phyloP scores from a whole-genome alignment of 2,329 filamentous ascomycete species.

The Aureobasidium uvarum region DNA sequence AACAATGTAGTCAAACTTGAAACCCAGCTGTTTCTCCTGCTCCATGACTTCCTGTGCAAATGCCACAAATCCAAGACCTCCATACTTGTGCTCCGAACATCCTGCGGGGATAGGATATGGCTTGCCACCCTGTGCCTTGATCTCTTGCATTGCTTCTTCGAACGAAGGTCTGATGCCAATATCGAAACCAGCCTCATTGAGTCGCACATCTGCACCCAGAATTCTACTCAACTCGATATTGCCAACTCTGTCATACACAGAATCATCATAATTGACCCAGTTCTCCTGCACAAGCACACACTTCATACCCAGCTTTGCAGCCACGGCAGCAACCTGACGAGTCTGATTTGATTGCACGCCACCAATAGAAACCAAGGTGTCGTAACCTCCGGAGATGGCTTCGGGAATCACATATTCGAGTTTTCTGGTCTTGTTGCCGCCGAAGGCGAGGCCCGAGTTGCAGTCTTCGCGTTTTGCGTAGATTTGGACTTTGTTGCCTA shows the following conservation, averaged over 20 bases:
- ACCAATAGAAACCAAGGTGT: conserved; percentile 40
- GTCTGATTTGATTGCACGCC: conserved; percentile 44
- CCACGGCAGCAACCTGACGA: conserved; percentile 40
- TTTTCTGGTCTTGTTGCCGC: conserved; percentile 44
- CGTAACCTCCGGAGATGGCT: conserved; percentile 34
- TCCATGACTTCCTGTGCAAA: conserved; percentile 67
- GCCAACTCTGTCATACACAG: conserved; percentile 25
- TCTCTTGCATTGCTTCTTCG: conserved; percentile 54
- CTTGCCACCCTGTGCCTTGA: conserved; percentile 54
- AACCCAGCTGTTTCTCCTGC: conserved; percentile 60
- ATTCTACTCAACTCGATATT: conserved; percentile 33
- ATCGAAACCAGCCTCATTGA: conserved; percentile 61
- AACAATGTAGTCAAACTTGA: conserved; percentile 66
- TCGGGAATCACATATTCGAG: conserved; percentile 42
- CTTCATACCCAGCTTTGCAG: conserved; percentile 37
- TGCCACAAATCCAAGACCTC: conserved; percentile 67
- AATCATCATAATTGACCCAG: conserved; percentile 32
- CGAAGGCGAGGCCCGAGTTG: conserved; percentile 39
- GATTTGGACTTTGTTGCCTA: conserved; percentile 60
- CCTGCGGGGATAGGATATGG: conserved; percentile 72
- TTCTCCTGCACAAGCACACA: conserved; percentile 37
- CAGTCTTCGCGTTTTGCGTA: conserved; percentile 72
- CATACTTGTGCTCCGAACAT: conserved; percentile 67
- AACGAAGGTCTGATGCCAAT: conserved; percentile 63
- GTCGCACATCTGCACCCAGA: conserved; percentile 52